Evolutionary conservation across 371 early-diverging fungal species (phyloP).

Genomic region (Syncephalis fuscata): DNA sequence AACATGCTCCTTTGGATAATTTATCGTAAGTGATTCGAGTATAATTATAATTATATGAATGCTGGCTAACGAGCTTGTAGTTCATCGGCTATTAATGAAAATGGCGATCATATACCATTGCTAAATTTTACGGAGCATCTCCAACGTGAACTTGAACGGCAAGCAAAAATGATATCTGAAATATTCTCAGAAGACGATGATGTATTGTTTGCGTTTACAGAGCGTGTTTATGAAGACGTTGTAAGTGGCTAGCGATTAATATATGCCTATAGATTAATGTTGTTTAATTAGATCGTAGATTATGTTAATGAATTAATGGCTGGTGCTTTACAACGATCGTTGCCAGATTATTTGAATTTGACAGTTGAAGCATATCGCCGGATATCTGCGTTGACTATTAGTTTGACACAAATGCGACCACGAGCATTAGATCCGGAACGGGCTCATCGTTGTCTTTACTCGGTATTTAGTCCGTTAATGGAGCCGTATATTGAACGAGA

Average conservation of each 20-base stretch:
- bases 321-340: slow-evolving; percentile 11
- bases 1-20: slow-evolving; percentile 36
- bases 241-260: slow-evolving; percentile 19
- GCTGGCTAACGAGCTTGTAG: background rate
- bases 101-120: background rate
- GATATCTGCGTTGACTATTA: too few species aligned
- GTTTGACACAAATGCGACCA: too few species aligned
- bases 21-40: slow-evolving; percentile 17
- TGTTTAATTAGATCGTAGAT: slow-evolving; percentile 24
- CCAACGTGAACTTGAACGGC: slow-evolving; percentile 32
- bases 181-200: slow-evolving; percentile 50
- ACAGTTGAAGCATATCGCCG: background rate
- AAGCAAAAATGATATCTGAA: slow-evolving; percentile 36
- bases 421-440: too few species aligned
- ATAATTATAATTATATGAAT: background rate
- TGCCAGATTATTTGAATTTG: background rate
- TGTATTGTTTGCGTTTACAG: slow-evolving; percentile 33
- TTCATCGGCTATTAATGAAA: background rate
- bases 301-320: slow-evolving; percentile 20
- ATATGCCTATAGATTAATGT: slow-evolving; percentile 3
- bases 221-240: slow-evolving; percentile 49
- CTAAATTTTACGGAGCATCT: slow-evolving; percentile 10
- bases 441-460: too few species aligned
- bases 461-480: too few species aligned
- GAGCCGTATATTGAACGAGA: too few species aligned